Evolutionary conservation across 1,139 yeast genomes (phyloP).

Genomic region (Casaregolazyma suthepensis): DNA sequence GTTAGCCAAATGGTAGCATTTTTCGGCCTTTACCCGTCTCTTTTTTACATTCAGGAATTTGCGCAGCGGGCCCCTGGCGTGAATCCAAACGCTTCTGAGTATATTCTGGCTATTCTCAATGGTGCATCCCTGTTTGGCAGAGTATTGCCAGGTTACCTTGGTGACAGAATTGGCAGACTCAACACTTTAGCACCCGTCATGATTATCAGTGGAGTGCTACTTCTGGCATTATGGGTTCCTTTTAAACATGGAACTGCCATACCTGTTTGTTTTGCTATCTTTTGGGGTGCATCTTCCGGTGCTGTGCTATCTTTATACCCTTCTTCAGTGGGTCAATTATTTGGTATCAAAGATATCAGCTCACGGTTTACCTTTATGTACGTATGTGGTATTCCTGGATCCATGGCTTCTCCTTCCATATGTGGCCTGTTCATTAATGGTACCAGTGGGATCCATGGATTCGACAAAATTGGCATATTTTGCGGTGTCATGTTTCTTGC

Average conservation of each 20-base stretch:
- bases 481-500: constrained; percentile 20
- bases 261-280: constrained; percentile 35
- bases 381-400: constrained; percentile 45
- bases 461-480: constrained; percentile 17
- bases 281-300: constrained; percentile 45
- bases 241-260: constrained; percentile 17
- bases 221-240: constrained; percentile 28
- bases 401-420: constrained; percentile 44
- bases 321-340: constrained; percentile 41
- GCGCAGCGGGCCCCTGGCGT: constrained; percentile 31
- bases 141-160: constrained; percentile 41
- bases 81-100: constrained; percentile 20
- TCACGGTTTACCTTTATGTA: constrained; percentile 54
- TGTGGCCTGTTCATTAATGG: constrained; percentile 39
- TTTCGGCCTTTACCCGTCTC: constrained; percentile 35
- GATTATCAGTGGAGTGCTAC: constrained; percentile 23
- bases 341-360: constrained; percentile 37
- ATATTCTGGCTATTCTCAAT: constrained; percentile 44
- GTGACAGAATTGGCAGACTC: constrained; percentile 38
- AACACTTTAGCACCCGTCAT: constrained; percentile 37
- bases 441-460: constrained; percentile 16
- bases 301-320: constrained; percentile 38
- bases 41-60: constrained; percentile 39
- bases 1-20: constrained; percentile 27
- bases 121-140: constrained; percentile 47